These are phyloP conservation scores for Pestalotiopsis sp. DNA, from an alignment of 2,329 filamentous ascomycete species.

Conservation along the genomic window DNA sequence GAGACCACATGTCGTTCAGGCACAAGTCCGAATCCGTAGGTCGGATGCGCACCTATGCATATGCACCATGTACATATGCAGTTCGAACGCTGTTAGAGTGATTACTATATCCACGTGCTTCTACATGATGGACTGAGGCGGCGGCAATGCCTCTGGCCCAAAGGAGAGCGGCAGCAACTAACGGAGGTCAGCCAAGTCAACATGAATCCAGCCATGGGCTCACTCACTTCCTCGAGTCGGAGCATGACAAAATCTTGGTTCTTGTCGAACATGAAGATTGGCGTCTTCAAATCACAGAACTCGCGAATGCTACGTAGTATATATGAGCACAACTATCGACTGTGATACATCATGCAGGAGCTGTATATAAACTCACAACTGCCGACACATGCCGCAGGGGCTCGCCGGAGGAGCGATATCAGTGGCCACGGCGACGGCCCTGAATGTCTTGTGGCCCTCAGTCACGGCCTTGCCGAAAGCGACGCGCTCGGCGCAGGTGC, in stretches of 20 bases:
- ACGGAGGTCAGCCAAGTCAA: slow-evolving; percentile 10
- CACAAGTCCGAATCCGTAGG: not conserved
- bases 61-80: not conserved
- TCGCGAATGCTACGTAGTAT: slow-evolving; percentile 67
- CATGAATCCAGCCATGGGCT: not conserved
- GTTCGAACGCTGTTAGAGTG: not conserved
- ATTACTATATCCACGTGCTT: not conserved
- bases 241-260: slow-evolving; percentile 72
- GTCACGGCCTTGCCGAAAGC: slow-evolving; percentile 80
- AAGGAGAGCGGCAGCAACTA: slow-evolving; percentile 69
- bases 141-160: slow-evolving; percentile 61
- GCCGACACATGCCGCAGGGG: slow-evolving; percentile 95
- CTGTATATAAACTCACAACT: slow-evolving; percentile 68
- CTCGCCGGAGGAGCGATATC: slow-evolving; percentile 71
- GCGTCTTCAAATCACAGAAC: slow-evolving; percentile 69
- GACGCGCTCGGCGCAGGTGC: slow-evolving; percentile 94
- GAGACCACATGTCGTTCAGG: not conserved
- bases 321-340: not conserved
- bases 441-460: slow-evolving; percentile 60
- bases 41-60: not conserved
- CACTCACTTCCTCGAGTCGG: slow-evolving; percentile 66
- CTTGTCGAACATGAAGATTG: slow-evolving; percentile 92
- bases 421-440: slow-evolving; percentile 83
- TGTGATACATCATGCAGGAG: not conserved
- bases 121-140: slow-evolving; percentile 27